phyloP scores from a whole-genome alignment of 1,139 yeast species.

The Saccharomyces uvarum region DNA sequence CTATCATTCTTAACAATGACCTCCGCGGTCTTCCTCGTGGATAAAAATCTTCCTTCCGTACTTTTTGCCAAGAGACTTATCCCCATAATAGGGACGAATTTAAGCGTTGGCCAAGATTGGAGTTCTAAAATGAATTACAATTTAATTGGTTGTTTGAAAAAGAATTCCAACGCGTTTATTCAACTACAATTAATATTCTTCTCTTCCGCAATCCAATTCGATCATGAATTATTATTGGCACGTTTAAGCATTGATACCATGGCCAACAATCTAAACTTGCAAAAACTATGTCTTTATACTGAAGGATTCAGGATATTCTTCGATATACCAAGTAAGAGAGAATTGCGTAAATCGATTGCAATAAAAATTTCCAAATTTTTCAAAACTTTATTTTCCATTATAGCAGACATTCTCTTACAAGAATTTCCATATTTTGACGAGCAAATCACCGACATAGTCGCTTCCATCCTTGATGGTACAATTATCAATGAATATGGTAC shows the following conservation, averaged over 20 bases:
- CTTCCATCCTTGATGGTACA: conserved; percentile 21
- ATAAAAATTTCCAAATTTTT: conserved; percentile 19
- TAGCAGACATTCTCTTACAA: conserved; percentile 23
- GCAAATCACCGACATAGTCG: conserved; percentile 18
- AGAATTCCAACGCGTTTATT: conserved; percentile 13
- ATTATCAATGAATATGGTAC: conserved; percentile 17
- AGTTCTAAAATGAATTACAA: conserved; percentile 11
- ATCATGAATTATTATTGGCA: conserved; percentile 17
- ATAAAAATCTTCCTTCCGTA: conserved; percentile 17
- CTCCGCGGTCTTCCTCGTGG: conserved; percentile 23
- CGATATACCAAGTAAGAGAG: conserved; percentile 18
- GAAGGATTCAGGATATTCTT: conserved; percentile 28
- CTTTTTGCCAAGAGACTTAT: conserved; percentile 25
- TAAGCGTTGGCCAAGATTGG: conserved; percentile 20
- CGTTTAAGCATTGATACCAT: conserved; percentile 15
- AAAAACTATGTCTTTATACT: conserved; percentile 21
- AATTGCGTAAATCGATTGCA: conserved; percentile 16
- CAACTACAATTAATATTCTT: conserved; percentile 24
- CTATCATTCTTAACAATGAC: conserved; percentile 21
- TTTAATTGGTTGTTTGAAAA: conserved; percentile 15
- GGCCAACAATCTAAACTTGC: conserved; percentile 12
- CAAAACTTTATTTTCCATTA: conserved; percentile 18
- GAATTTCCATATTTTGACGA: conserved; percentile 21
- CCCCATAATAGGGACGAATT: conserved; percentile 18
- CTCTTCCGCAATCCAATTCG: conserved; percentile 23